Base-by-base conservation (phyloP, 2,329 filamentous ascomycete species). In the Talaromyces sp. region DNA sequence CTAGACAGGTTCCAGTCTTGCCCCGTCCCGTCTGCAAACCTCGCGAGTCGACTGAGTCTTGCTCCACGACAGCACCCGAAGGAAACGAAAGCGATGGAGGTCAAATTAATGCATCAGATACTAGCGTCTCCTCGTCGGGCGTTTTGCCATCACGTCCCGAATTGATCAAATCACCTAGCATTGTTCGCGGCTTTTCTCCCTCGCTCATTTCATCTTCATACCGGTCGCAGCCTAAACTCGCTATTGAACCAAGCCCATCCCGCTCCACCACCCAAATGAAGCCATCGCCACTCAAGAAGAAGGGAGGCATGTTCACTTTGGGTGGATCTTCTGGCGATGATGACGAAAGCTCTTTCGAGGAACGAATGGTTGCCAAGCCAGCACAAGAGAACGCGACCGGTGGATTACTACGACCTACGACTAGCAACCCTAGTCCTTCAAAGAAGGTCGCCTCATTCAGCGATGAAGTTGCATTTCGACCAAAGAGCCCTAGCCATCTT, bases 251-350 rank as follows among this genome's bases (percentile, higher is more conserved):
- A 2, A 67, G 77, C 9, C 77, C 81, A 33, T 77, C 80, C 10
- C 82, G 83, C 27, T 77, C 81, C 24, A 86, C 89, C 37, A 82
- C 88, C 32, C 87, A 87, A 62, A 79, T 82, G 16, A 81, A 67
- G 22, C 78, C 83, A 33, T 70, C 69, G 5, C 69, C 75, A 61
- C 65, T 75, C 52, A 90, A 88, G 76, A 84, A 83, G 60, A 87
- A 91, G 64, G 83, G 84, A 63, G 81, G 85, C 45, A 85, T 86
- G 73, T 84, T 84, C 62, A 78, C 80, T 5, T 81, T 96, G 6
- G 91, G 91, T 45, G 91, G 91, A 47, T 95, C 91, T 1, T 96
- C 90, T 46, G 91, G 88, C 27, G 91, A 92, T 62, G 90, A 94
- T 54, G 87, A 89, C 55, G 87, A 89, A 57, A 89, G 86, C 70